Evolutionary conservation across 176 grass and related monocot genomes (phyloP).

Genomic region (Leersia perrieri): DNA sequence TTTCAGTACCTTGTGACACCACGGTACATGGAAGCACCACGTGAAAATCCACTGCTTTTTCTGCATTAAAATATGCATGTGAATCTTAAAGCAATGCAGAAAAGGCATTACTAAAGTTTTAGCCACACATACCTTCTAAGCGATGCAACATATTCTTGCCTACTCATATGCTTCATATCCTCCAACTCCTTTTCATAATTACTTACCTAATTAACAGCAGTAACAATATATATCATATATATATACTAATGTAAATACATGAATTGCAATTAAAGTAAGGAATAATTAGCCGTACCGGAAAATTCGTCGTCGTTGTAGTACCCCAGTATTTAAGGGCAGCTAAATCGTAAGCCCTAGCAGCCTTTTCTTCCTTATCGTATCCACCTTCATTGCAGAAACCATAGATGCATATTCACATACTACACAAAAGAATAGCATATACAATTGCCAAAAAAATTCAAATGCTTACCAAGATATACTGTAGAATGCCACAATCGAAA

Average conservation of each 20-base stretch:
- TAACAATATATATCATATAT: background rate
- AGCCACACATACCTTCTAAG: constrained; percentile 50
- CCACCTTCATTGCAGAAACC: constrained; percentile 32
- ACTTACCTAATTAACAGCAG: constrained; percentile 31
- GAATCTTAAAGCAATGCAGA: background rate
- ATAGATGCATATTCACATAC: background rate
- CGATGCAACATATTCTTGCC: constrained; percentile 81
- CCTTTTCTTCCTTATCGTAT: constrained; percentile 83
- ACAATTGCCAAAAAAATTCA: background rate
- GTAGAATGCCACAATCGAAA: no score
- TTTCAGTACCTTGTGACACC: constrained; percentile 86
- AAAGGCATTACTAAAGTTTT: background rate
- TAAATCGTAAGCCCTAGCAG: constrained; percentile 79
- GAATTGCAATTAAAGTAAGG: background rate
- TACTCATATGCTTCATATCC: constrained; percentile 76
- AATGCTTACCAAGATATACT: constrained; percentile 76
- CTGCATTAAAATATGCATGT: constrained; percentile 36
- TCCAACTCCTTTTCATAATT: constrained; percentile 75
- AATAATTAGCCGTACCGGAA: constrained; percentile 38
- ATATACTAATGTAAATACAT: background rate
- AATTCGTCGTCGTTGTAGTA: constrained; percentile 67
- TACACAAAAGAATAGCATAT: background rate
- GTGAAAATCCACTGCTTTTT: constrained; percentile 84
- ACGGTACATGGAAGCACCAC: constrained; percentile 70
- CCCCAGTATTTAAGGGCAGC: constrained; percentile 82